A percentile compares a stretch with the other conserved stretches of the same genome.
These are phyloP conservation scores for Thraustochytrium sp. DNA, from an alignment of 352 stramenopile genomes.

Conservation along the genomic window DNA sequence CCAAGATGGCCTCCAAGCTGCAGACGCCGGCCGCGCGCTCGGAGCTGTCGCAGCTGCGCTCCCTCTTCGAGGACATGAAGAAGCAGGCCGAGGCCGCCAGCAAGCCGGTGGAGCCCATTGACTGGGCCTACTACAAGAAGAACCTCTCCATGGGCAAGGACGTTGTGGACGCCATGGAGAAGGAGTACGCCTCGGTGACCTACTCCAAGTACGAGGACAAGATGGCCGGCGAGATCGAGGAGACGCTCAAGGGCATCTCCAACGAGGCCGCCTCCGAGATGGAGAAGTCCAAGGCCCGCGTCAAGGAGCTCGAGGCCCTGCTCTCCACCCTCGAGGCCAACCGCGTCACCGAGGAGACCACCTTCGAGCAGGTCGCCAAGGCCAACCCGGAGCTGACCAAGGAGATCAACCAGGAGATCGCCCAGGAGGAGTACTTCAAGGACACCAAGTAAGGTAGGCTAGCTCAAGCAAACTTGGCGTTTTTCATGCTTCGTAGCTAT, in stretches of 20 bases:
- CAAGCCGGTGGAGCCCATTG: constrained; percentile 36
- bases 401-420: constrained; percentile 78
- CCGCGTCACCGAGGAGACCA: constrained; percentile 70
- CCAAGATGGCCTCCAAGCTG: neutral
- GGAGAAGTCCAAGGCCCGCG: constrained; percentile 70
- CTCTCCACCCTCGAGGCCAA: constrained; percentile 72
- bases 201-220: constrained; percentile 4
- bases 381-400: constrained; percentile 74
- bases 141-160: neutral
- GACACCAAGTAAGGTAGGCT: constrained; percentile 60
- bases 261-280: constrained; percentile 69
- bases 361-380: constrained; percentile 70
- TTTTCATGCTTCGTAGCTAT: no score
- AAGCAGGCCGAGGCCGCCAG: neutral
- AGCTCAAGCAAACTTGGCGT: no score
- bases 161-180: constrained; percentile 23
- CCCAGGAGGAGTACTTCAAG: constrained; percentile 78
- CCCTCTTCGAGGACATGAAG: constrained; percentile 13
- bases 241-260: constrained; percentile 51
- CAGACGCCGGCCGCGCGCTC: neutral
- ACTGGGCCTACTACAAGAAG: constrained; percentile 38
- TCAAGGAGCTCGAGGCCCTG: constrained; percentile 72
- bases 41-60: constrained; percentile 23
- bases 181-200: constrained; percentile 16
- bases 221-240: neutral